These are phyloP conservation scores for Calonectria pseudoreteaudii DNA, from an alignment of 2,329 filamentous ascomycete genomes.

Conservation along the genomic window DNA sequence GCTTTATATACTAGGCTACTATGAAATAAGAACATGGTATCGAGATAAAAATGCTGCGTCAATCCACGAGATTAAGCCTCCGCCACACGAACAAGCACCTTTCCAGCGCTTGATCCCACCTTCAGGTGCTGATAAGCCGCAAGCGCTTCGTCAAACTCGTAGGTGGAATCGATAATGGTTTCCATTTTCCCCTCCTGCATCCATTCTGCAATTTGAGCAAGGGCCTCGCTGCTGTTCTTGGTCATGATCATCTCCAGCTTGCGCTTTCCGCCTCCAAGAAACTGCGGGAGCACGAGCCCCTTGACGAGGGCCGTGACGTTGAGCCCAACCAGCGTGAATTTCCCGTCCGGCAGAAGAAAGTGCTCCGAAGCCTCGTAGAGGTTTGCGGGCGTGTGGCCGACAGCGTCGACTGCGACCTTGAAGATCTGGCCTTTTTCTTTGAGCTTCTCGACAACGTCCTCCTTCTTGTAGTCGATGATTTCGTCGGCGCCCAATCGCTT, in stretches of 20 bases:
- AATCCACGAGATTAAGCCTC: background rate
- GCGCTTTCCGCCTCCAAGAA: slow-evolving; percentile 54
- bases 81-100: slow-evolving; percentile 60
- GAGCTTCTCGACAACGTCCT: slow-evolving; percentile 61
- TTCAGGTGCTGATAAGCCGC: slow-evolving; percentile 70
- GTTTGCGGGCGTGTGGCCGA: slow-evolving; percentile 58
- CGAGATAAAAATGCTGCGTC: background rate
- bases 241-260: slow-evolving; percentile 55
- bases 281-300: slow-evolving; percentile 45
- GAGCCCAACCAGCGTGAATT: slow-evolving; percentile 62
- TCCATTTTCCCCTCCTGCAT: slow-evolving; percentile 68
- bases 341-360: slow-evolving; percentile 61
- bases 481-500: slow-evolving; percentile 72
- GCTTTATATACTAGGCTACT: background rate
- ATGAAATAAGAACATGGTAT: background rate
- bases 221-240: slow-evolving; percentile 56
- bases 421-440: slow-evolving; percentile 60
- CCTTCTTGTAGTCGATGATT: slow-evolving; percentile 70
- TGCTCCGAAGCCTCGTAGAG: slow-evolving; percentile 64
- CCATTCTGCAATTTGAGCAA: slow-evolving; percentile 65
- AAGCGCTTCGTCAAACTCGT: slow-evolving; percentile 65
- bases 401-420: slow-evolving; percentile 69
- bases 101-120: slow-evolving; percentile 68
- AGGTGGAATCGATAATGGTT: slow-evolving; percentile 65
- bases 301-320: slow-evolving; percentile 38